Evolutionary conservation across 495 filamentous ascomycete species (phyloP).

Genomic region (Penicillium angulare): DNA sequence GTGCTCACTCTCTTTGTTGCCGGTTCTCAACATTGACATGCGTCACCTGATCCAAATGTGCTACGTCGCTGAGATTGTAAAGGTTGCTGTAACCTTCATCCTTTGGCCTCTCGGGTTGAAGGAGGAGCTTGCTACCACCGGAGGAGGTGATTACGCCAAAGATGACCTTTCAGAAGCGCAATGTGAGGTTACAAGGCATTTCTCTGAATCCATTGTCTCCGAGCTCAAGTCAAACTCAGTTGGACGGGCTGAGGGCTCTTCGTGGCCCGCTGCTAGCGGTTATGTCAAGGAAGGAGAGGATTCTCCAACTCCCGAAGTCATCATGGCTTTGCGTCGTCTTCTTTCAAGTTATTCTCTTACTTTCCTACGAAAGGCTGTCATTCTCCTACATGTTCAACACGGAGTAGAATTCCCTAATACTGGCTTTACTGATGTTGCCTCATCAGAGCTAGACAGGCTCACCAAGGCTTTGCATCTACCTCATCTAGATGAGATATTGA

Average conservation of each 20-base stretch:
- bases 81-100: conserved; percentile 56
- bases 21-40: conserved; percentile 71
- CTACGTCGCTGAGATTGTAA: conserved; percentile 87
- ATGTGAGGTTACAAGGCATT: conserved; percentile 32
- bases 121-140: conserved; percentile 35
- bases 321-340: conserved; percentile 50
- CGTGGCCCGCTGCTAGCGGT: conserved; percentile 41
- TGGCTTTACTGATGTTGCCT: conserved; percentile 60
- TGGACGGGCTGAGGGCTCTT: conserved; percentile 41
- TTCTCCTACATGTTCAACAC: conserved; percentile 84
- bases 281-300: conserved; percentile 46
- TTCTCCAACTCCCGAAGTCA: conserved; percentile 34
- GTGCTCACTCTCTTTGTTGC: conserved; percentile 65
- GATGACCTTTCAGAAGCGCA: conserved; percentile 30
- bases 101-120: conserved; percentile 44
- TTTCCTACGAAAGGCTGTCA: conserved; percentile 81
- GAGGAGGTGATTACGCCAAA: conserved; percentile 29
- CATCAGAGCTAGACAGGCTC: conserved; percentile 79
- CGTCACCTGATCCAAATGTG: conserved; percentile 83
- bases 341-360: conserved; percentile 79
- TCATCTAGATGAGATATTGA: conserved; percentile 74
- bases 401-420: conserved; percentile 84
- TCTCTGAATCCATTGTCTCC: conserved; percentile 42
- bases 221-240: conserved; percentile 46
- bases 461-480: conserved; percentile 73